Conservation (phyloP, 148 eudicot genomes). For the Arctostaphylos glauca region DNA sequence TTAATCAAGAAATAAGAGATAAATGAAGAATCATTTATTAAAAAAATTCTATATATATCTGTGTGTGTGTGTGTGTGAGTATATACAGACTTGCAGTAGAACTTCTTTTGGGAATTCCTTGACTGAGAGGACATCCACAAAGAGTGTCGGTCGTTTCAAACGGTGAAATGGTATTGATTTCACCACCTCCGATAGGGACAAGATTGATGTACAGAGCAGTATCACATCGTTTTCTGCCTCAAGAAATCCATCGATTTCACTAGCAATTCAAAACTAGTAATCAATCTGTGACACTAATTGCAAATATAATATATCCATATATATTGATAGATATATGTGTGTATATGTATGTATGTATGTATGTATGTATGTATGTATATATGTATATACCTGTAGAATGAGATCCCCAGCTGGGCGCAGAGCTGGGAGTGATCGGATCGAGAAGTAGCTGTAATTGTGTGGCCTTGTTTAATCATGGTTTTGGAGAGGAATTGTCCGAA, state of each 20-base stretch:
- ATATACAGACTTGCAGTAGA: constrained; percentile 40
- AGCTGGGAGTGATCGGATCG: constrained; percentile 47
- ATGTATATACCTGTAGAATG: constrained; percentile 42
- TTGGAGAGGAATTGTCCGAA: constrained; percentile 58
- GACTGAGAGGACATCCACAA: constrained; percentile 59
- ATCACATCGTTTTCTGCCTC: constrained; percentile 44
- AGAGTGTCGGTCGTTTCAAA: constrained; percentile 37
- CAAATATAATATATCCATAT: no score
- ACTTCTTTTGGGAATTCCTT: constrained; percentile 54
- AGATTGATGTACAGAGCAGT: constrained; percentile 46
- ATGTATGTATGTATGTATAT: not conserved
- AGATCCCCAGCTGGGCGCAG: constrained; percentile 38
- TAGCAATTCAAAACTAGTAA: constrained; percentile 11
- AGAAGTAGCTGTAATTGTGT: constrained; percentile 48
- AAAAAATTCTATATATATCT: no score
- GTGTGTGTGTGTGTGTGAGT: no score
- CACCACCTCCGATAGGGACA: constrained; percentile 43
- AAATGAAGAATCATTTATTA: no score
- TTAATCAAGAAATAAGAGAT: no score
- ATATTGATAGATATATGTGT: no score
- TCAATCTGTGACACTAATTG: not conserved
- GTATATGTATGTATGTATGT: not conserved
- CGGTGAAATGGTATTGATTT: constrained; percentile 37
- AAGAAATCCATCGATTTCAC: constrained; percentile 38
- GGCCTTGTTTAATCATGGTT: constrained; percentile 56